Percentiles rank a stretch among this genome's conserved stretches.
Evolutionary conservation across 768 basidiomycete genomes (phyloP).

Genomic region (Agrocybe pediades): DNA sequence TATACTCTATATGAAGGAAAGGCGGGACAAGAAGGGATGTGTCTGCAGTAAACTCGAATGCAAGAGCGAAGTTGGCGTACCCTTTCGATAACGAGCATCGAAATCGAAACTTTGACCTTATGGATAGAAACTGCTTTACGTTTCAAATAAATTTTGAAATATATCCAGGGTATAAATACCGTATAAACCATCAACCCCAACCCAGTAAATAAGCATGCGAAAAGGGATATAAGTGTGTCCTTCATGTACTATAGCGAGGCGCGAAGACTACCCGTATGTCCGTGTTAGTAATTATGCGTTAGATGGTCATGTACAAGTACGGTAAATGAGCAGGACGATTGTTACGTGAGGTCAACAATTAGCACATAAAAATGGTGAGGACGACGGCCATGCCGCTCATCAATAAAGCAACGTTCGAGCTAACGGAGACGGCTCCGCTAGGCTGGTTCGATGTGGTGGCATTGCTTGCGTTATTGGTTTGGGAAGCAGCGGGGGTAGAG

Average conservation of each 20-base stretch:
- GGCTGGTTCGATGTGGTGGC: conserved; percentile 3
- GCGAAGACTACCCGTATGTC: background rate
- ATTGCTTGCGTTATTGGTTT: background rate
- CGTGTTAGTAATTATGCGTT: background rate
- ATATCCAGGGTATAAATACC: background rate
- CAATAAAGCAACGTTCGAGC: conserved; percentile 3
- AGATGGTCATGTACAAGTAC: background rate
- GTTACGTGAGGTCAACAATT: background rate
- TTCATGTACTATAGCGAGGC: background rate
- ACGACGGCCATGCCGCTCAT: conserved; percentile 1
- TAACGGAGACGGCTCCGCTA: conserved; percentile 2
- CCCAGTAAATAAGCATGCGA: background rate
- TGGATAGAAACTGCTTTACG: background rate
- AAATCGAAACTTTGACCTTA: too few relatives aligned
- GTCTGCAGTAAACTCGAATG: too few relatives aligned
- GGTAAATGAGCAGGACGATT: background rate
- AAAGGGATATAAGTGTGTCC: background rate
- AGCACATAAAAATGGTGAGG: conserved; percentile 2
- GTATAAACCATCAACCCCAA: background rate
- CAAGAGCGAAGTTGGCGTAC: too few relatives aligned
- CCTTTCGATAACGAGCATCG: too few relatives aligned
- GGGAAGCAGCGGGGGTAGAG: background rate
- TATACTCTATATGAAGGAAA: too few relatives aligned
- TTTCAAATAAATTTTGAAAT: background rate
- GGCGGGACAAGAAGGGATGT: too few relatives aligned